Evolutionary conservation across 768 basidiomycete species (phyloP).

Genomic region (Hygrocybe coccinea): DNA sequence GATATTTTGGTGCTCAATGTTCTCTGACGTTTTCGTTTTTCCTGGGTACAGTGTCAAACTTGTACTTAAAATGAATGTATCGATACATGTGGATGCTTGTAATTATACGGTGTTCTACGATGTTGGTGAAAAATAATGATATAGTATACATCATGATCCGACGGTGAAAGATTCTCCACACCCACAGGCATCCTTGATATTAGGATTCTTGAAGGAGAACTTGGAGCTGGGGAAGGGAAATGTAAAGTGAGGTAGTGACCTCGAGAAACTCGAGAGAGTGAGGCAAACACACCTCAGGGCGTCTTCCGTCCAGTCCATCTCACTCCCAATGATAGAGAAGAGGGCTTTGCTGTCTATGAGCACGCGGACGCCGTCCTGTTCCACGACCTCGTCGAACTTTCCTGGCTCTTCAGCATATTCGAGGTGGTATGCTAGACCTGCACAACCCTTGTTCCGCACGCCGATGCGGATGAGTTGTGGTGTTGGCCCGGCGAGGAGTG

Average conservation of each 20-base stretch:
- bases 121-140: not conserved
- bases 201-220: constrained; percentile 85
- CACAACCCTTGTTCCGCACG: constrained; percentile 96
- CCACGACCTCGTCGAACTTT: constrained; percentile 93
- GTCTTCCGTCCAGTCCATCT: constrained; percentile 99
- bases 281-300: constrained; percentile 61
- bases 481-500: constrained; percentile 73
- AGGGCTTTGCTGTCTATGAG: constrained; percentile 95
- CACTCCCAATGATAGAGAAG: constrained; percentile 96
- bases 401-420: constrained; percentile 90
- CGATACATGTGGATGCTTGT: too few species aligned
- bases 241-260: not conserved
- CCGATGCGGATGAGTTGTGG: constrained; percentile 93
- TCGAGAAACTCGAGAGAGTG: constrained; percentile 7
- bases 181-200: constrained; percentile 91
- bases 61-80: too few species aligned
- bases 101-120: constrained; percentile 5
- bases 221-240: constrained; percentile 51
- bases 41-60: too few species aligned
- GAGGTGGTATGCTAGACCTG: constrained; percentile 79
- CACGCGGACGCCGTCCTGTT: constrained; percentile 91
- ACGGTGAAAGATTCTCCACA: constrained; percentile 91
- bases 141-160: constrained; percentile 29
- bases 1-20: constrained; percentile 25
- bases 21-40: constrained; percentile 2